Evolutionary conservation across 2,329 filamentous ascomycete species (phyloP), one percentile per base, ranked within the genome.

Genomic region (Diaporthe sp.): DNA sequence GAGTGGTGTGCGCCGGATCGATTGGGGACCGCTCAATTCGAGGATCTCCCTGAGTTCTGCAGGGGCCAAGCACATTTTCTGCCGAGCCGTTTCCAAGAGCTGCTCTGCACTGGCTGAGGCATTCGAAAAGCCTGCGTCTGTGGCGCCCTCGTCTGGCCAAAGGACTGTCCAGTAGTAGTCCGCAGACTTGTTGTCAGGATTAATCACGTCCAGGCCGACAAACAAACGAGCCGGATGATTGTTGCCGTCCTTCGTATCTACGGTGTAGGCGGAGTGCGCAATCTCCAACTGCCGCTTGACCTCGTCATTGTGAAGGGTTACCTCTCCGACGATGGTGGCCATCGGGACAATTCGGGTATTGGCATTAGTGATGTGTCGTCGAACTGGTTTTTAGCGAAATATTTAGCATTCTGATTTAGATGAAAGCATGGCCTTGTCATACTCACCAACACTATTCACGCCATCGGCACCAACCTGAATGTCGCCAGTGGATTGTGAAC

Each of bases 391-490:
- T 37, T n/a, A 22, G 31, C 19, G 55, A n/a, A 22, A 58, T 22
- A n/a, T n/a, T 58, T 58, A 58, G 55, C 0, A 39, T 19, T 37
- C 31, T 58, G 31, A 39, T n/a, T 19, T 19, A 58, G 55, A 58
- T 37, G 31, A 6, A 22, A n/a, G 31, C 55, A 58, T 37, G 19
- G 6, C 28, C 17, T 37, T 37, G 4, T 58, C 31, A 58, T 58
- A 34, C 55, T 58, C 2, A 58, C 55, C 55, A 25, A 34, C 80
- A 44, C 81, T 82, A n/a, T 80, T 76, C 5, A 79, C 65, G 2
- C 81, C 81, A 42, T 82, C 81, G 4, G 81, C 81, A 3, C 81
- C 81, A 1, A 82, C 77, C 7, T 81, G 57, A 17, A 82, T 77
- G 37, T 81, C 72, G 49, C 80, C 9, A 80, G 79, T 75, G 1